Base-by-base conservation (phyloP, 352 stramenopile species). In the Saprolegnia diclina region DNA sequence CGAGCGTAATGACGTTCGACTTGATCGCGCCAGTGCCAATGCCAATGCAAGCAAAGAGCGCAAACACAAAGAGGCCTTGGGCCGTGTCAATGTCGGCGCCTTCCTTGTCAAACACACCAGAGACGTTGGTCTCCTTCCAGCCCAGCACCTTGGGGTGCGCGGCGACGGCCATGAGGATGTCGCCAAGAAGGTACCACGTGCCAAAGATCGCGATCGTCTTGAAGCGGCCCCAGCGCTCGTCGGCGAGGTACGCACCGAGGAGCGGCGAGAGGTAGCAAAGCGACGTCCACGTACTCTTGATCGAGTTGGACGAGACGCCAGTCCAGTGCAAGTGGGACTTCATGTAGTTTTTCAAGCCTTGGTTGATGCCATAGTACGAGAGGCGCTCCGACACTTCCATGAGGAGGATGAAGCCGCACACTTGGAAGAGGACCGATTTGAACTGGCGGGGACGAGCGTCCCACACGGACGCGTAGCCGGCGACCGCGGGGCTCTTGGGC, bases 341-440 rank as follows among this genome's bases (percentile, higher is more conserved):
- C 79, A 95, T 87, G 67, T 87, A 95, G 75, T 95, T 94, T 78
- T 93, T 92, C 38, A 94, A 77, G 0, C 83, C 85, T 61, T 94
- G 85, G 68, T 94, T 94, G 72, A 95, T 94, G 46, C 85, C 86
- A 50, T 93, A 95, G 71, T 94, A 95, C 52, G 85, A 93, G 59
- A 92, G 74, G 24, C 85, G 82, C 71, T 94, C 85, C 5, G 83
- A 80, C 52, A 94, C 90, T 72, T 95, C 87, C 74, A 95, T 81
- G 61, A 92, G 87, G 24, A 95, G 74, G 63, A 95, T 93, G 74
- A 92, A 93, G 53, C 80, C 87, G 72, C 84, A 94, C 13, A 95
- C 87, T 59, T 92, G 82, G 1, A 93, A 77, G 59, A 95, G 66
- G 1, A 94, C 83, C 71, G 90, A 92, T 70, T 90, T 83, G 72